A percentile compares a stretch with the other conserved stretches of the same genome.
Conservation (phyloP, 169 alveolate genomes). For the Eimeria tenella region DNA sequence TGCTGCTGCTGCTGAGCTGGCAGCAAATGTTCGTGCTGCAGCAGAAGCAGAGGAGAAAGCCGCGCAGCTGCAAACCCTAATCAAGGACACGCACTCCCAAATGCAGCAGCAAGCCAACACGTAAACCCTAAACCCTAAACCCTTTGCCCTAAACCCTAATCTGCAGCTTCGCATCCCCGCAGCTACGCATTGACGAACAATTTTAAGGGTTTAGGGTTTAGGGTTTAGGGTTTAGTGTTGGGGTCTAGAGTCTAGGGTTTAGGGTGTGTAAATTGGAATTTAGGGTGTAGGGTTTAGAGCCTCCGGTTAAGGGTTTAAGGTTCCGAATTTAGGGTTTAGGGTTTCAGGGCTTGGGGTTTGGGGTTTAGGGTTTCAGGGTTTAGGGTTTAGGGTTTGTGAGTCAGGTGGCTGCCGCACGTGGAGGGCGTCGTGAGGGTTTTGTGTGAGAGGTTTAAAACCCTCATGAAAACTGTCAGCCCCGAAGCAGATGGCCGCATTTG, state of each 20-base stretch:
- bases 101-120: too few relatives aligned
- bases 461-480: constrained; percentile 3
- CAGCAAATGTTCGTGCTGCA: not conserved
- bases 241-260: not conserved
- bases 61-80: not conserved
- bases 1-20: not conserved
- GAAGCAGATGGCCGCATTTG: constrained; percentile 29
- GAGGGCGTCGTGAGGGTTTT: not conserved
- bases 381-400: not conserved
- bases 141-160: not conserved
- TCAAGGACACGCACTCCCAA: too few relatives aligned
- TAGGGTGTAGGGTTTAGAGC: constrained; percentile 19
- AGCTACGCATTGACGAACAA: not conserved
- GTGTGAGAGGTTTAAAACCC: not conserved
- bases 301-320: constrained; percentile 25
- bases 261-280: not conserved
- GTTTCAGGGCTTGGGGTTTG: not conserved
- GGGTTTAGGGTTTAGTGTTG: constrained; percentile 20
- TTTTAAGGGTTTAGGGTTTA: not conserved
- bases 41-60: not conserved
- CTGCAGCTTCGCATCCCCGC: too few relatives aligned
- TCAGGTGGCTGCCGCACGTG: constrained; percentile 24
- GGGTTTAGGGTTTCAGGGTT: constrained; percentile 10
- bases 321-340: not conserved
- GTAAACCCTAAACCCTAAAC: constrained; percentile 14